These are phyloP conservation scores for Salisapilia sapeloensis DNA, from an alignment of 352 stramenopile species.

Conservation along the genomic window DNA sequence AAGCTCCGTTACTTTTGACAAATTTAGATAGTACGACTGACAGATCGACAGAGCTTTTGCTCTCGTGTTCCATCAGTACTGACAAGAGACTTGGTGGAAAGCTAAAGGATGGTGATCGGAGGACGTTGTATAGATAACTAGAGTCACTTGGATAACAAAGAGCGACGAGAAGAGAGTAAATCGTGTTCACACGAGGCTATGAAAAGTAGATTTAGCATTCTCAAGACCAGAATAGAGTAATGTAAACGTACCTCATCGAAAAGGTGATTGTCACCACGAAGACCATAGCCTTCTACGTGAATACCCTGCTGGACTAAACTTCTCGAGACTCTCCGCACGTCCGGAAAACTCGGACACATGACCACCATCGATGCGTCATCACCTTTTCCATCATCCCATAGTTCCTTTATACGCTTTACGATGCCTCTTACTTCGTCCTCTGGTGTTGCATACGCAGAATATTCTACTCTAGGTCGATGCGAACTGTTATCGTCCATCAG, in stretches of 20 bases:
- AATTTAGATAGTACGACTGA: conserved; percentile 33
- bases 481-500: too few relatives aligned
- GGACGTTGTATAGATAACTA: conserved; percentile 57
- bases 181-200: conserved; percentile 29
- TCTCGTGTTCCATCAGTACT: conserved; percentile 43
- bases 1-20: conserved; percentile 14
- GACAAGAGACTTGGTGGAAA: conserved; percentile 41
- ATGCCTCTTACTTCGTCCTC: conserved; percentile 2
- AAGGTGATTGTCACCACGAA: conserved; percentile 2
- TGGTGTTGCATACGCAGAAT: too few relatives aligned
- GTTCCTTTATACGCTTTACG: conserved; percentile 1
- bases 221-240: too few relatives aligned
- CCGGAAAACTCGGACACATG: conserved; percentile 5
- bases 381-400: background rate
- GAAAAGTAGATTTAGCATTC: background rate
- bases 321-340: conserved; percentile 3
- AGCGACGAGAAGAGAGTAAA: conserved; percentile 51
- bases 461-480: too few relatives aligned
- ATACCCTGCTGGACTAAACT: conserved; percentile 2
- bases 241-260: conserved; percentile 8
- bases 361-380: conserved; percentile 1
- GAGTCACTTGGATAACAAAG: conserved; percentile 51
- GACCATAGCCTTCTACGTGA: conserved; percentile 1
- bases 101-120: conserved; percentile 39
- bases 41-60: conserved; percentile 22